These are phyloP conservation scores for Ceratobasidium sp. DNA, from an alignment of 1,284 basidiomycete genomes.

Conservation along the genomic window DNA sequence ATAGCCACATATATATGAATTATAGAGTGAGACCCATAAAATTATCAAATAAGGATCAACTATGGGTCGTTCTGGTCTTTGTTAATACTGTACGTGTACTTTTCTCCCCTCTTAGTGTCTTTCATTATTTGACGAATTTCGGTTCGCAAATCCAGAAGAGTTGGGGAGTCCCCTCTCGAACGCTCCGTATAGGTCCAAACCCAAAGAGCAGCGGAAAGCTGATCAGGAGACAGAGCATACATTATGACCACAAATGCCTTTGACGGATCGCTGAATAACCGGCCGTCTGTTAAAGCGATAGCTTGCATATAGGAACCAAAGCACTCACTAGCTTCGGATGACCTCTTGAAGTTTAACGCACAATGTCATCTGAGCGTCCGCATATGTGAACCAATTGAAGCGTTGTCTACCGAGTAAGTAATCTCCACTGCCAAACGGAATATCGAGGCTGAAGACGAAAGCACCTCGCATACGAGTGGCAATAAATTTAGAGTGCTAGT, in stretches of 20 bases:
- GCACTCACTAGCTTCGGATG: constrained; percentile 27
- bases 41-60: neutral
- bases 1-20: too few relatives aligned
- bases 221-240: constrained; percentile 33
- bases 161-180: constrained; percentile 8
- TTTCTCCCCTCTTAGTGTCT: constrained; percentile 31
- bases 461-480: constrained; percentile 32
- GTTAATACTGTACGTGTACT: constrained; percentile 22
- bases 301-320: neutral
- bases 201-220: constrained; percentile 32
- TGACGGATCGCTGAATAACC: constrained; percentile 20
- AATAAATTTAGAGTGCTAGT: constrained; percentile 33
- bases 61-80: constrained; percentile 35
- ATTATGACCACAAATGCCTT: constrained; percentile 27
- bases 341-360: constrained; percentile 31
- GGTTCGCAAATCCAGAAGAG: neutral
- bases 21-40: too few relatives aligned
- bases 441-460: constrained; percentile 22
- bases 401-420: constrained; percentile 16
- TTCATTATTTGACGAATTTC: constrained; percentile 29
- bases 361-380: constrained; percentile 32
- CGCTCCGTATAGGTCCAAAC: constrained; percentile 26
- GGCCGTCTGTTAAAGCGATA: neutral
- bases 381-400: constrained; percentile 30
- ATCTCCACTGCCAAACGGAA: constrained; percentile 4